Percentiles rank a stretch among this genome's conserved stretches.
Conservation (phyloP, 139 green algal species). For the Trebouxia sp. region DNA sequence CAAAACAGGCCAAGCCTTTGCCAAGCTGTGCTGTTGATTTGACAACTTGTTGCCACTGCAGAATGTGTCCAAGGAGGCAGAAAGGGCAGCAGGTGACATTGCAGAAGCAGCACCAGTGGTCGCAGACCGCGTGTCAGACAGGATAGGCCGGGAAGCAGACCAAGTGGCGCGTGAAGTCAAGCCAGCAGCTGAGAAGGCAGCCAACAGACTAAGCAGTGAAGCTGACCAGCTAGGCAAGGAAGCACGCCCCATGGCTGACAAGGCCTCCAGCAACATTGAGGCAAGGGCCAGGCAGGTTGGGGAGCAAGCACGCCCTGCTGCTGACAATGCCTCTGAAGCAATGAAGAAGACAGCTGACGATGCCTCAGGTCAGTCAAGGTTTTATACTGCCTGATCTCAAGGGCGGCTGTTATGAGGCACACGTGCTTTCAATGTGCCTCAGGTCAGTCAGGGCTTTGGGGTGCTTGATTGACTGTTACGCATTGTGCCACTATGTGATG, state of each 20-base stretch:
- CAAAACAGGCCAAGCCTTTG: no score
- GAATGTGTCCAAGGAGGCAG: conserved; percentile 22
- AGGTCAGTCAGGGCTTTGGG: no score
- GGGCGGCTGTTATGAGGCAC: no score
- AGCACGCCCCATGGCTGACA: conserved; percentile 21
- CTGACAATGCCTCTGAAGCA: conserved; percentile 12
- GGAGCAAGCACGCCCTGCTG: conserved; percentile 19
- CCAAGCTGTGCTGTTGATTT: no score
- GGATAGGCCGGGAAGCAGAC: conserved; percentile 14
- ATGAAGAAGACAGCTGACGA: conserved; percentile 14
- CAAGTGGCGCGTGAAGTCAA: background rate
- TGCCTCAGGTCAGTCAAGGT: background rate
- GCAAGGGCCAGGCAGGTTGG: conserved; percentile 1
- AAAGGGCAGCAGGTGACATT: conserved; percentile 7
- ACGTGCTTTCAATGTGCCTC: no score
- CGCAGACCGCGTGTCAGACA: conserved; percentile 16
- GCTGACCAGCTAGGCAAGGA: conserved; percentile 20
- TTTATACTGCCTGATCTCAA: no score
- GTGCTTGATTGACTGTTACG: no score
- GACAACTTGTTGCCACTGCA: no score
- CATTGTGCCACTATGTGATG: no score
- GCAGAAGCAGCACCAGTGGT: conserved; percentile 3
- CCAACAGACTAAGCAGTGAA: conserved; percentile 5
- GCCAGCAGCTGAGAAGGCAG: conserved; percentile 17
- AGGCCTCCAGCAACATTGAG: conserved; percentile 16